A percentile compares a stretch with the other conserved stretches of the same genome.
These are phyloP conservation scores for Penicillium simplicissimum DNA, from an alignment of 495 filamentous ascomycete species.

Conservation along the genomic window DNA sequence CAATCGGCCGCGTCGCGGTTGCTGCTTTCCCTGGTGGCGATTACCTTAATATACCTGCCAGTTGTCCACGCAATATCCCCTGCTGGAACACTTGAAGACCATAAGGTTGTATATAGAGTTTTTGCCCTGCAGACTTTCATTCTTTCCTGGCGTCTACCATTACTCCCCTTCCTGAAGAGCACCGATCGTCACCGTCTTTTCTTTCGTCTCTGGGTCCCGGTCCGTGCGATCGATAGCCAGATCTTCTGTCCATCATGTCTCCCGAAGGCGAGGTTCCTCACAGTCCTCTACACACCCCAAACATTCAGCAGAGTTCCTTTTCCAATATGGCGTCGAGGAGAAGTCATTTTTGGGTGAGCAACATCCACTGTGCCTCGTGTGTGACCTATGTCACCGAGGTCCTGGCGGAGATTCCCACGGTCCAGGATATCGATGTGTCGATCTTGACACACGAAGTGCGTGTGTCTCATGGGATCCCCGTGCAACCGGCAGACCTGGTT, in stretches of 20 bases:
- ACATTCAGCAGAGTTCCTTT: constrained; percentile 11
- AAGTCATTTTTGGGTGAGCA: constrained; percentile 50
- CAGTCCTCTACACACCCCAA: constrained; percentile 8
- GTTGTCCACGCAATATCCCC: constrained; percentile 11
- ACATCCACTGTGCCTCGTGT: constrained; percentile 57
- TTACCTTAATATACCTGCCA: constrained; percentile 11
- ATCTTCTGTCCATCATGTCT: constrained; percentile 15
- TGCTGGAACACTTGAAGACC: not conserved
- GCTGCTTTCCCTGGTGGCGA: constrained; percentile 5
- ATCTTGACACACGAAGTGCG: constrained; percentile 49
- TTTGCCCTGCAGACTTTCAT: not conserved
- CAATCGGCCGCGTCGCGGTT: constrained; percentile 10
- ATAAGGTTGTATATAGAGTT: not conserved
- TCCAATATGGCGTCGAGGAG: constrained; percentile 10
- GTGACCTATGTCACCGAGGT: constrained; percentile 49
- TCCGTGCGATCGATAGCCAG: not conserved
- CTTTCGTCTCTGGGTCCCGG: not conserved
- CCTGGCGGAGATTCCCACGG: constrained; percentile 35
- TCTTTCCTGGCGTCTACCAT: not conserved
- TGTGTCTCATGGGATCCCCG: constrained; percentile 35
- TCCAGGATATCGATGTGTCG: constrained; percentile 44
- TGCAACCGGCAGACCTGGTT: constrained; percentile 37
- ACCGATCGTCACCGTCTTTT: not conserved
- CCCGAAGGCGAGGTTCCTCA: not conserved
- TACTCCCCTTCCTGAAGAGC: not conserved